Base-by-base conservation (phyloP, 78 protist genomes). In the Protostelium mycophagum region DNA sequence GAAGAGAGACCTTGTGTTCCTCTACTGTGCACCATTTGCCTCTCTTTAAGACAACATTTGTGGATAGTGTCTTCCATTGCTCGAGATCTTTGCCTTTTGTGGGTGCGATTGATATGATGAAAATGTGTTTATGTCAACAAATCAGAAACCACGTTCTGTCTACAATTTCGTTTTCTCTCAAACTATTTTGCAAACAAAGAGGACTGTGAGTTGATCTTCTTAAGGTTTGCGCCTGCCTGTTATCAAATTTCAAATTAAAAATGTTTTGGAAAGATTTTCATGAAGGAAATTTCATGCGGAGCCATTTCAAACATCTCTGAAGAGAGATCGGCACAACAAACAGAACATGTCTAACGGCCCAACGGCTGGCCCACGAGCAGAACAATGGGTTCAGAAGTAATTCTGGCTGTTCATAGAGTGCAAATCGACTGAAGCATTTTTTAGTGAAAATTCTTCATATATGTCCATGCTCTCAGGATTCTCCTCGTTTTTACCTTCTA, bases 321-420 rank as follows among this genome's bases (percentile, higher is more conserved):
- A n/a, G n/a, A n/a, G n/a, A n/a, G n/a, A n/a, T n/a, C n/a, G n/a
- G n/a, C n/a, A n/a, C n/a, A n/a, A n/a, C n/a, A n/a, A n/a, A n/a
- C n/a, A n/a, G n/a, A n/a, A n/a, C n/a, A 51, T 51, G 73, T 51
- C 73, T 51, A 51, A 51, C 73, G 73, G 73, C 73, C 73, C 73
- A 51, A 51, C 73, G 73, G 73, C 73, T 25, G 73, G 73, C 5
- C 73, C 73, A 5, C 5, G 16, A 51, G 73, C 73, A 5, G 73
- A 51, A 51, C 73, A 51, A 51, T 51, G 73, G 73, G 73, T 51
- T 25, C 73, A 51, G 16, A 51, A 51, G 73, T 51, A 16, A 51
- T 5, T 51, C 73, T 51, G 16, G 5, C 73, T 5, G 73, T 25
- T 51, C 16, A 51, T 16, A 51, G 5, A 16, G 31, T 51, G 73